A percentile compares a stretch with the other conserved stretches of the same genome.
Evolutionary conservation across 192 early-diverging fungal genomes (phyloP).

Genomic region (Neocallimastix lanati): DNA sequence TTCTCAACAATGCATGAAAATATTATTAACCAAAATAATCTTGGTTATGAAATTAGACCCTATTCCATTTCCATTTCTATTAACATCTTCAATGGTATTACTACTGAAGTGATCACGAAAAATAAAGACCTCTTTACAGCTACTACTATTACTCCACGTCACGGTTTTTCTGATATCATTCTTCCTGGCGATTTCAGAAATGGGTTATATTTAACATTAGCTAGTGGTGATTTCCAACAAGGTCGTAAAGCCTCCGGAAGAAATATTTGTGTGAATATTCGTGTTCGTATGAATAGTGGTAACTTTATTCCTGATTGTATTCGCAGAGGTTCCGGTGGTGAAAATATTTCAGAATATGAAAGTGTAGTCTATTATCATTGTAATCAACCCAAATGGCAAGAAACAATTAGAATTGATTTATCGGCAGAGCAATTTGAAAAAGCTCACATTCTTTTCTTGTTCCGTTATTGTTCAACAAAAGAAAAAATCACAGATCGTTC

Average conservation of each 20-base stretch:
- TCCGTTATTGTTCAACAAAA: conserved; percentile 19
- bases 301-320: conserved; percentile 31
- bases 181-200: conserved; percentile 31
- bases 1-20: conserved; percentile 31
- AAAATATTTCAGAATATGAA: conserved; percentile 19
- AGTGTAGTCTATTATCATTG: conserved; percentile 41
- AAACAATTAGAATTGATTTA: conserved; percentile 45
- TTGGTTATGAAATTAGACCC: conserved; percentile 19
- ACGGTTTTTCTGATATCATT: conserved; percentile 42
- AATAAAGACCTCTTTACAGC: conserved; percentile 18
- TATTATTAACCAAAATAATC: conserved; percentile 21
- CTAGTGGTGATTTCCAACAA: conserved; percentile 31
- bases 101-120: conserved; percentile 15
- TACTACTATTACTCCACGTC: conserved; percentile 21
- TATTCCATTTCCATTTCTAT: conserved; percentile 25
- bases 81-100: conserved; percentile 17
- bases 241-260: conserved; percentile 14
- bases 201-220: conserved; percentile 36
- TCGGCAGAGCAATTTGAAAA: conserved; percentile 24
- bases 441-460: conserved; percentile 37
- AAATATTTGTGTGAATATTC: conserved; percentile 40
- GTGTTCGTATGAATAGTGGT: conserved; percentile 33
- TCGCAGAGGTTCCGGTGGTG: conserved; percentile 16
- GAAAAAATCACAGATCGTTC: conserved; percentile 3
- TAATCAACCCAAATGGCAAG: conserved; percentile 34